These are phyloP conservation scores for Noccaea caerulescens DNA, from an alignment of 345 rosid genomes.

Conservation along the genomic window DNA sequence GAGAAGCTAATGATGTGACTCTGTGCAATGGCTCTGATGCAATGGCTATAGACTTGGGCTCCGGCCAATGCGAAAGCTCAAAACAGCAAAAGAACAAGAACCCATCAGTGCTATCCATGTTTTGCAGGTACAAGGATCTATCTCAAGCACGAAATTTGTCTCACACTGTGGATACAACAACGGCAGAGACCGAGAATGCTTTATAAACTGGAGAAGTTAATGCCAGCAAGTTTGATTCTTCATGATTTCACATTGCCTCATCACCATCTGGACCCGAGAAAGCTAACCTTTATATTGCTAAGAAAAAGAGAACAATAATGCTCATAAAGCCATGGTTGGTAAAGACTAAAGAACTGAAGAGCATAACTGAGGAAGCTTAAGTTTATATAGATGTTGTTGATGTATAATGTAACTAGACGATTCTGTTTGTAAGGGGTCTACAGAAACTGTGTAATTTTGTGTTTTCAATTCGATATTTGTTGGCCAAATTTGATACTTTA, in stretches of 20 bases:
- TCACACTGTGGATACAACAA: not conserved
- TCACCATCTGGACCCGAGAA: not conserved
- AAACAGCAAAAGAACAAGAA: conserved; percentile 35
- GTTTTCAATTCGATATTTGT: not conserved
- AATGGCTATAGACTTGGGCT: conserved; percentile 39
- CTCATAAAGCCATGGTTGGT: not conserved
- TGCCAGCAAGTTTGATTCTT: conserved; percentile 13
- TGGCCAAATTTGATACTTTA: not conserved
- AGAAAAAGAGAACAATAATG: not conserved
- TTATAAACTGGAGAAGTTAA: not conserved
- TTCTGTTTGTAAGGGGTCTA: conserved; percentile 26
- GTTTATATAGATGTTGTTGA: conserved; percentile 2
- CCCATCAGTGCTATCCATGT: conserved; percentile 53
- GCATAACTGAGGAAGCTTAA: not conserved
- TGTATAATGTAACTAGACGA: conserved; percentile 8
- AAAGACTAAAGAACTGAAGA: not conserved
- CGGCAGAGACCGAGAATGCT: not conserved
- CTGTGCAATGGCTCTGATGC: conserved; percentile 6
- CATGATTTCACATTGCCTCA: not conserved
- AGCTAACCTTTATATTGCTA: too few species aligned
- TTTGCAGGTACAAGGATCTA: conserved; percentile 56
- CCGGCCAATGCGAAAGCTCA: conserved; percentile 14
- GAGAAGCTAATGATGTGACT: conserved; percentile 10
- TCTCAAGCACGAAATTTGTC: conserved; percentile 30
- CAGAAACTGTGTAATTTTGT: not conserved